A percentile compares a stretch with the other conserved stretches of the same genome.
Conservation (phyloP, 2,329 filamentous ascomycete genomes). For the Hypoxylon sp. region DNA sequence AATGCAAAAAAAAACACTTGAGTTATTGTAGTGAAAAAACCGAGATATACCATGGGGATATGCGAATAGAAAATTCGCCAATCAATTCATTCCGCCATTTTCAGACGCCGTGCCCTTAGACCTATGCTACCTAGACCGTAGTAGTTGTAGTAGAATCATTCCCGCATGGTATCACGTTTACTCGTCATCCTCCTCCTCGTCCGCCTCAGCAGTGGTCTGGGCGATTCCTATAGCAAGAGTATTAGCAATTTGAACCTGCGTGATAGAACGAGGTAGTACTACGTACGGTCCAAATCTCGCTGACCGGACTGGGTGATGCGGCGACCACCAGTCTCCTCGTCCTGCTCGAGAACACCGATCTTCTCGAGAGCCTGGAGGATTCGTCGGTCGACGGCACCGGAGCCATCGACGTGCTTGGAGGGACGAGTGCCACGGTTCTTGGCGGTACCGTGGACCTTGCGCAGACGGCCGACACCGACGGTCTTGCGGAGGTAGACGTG, state of each 20-base stretch:
- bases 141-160: conserved; percentile 37
- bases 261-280: neutral
- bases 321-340: conserved; percentile 98
- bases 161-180: conserved; percentile 54
- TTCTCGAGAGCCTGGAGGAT: conserved; percentile 97
- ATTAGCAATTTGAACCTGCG: conserved; percentile 9
- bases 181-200: conserved; percentile 74
- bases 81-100: conserved; percentile 43
- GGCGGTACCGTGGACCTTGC: conserved; percentile 93
- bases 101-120: conserved; percentile 45
- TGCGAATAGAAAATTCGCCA: conserved; percentile 32
- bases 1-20: no score
- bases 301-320: conserved; percentile 98
- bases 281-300: conserved; percentile 93
- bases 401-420: conserved; percentile 94
- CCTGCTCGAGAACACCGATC: conserved; percentile 97
- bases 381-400: conserved; percentile 96
- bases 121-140: conserved; percentile 46
- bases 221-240: conserved; percentile 66
- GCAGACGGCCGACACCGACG: conserved; percentile 96
- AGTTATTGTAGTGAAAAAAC: no score
- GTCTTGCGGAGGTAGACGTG: conserved; percentile 99
- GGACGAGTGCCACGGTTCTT: conserved; percentile 97
- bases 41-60: conserved; percentile 22
- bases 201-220: conserved; percentile 78